Percentiles rank a stretch among this genome's conserved stretches.
These are phyloP conservation scores for Aspergillus olivimuriae DNA, from an alignment of 495 filamentous ascomycete species.

Conservation along the genomic window DNA sequence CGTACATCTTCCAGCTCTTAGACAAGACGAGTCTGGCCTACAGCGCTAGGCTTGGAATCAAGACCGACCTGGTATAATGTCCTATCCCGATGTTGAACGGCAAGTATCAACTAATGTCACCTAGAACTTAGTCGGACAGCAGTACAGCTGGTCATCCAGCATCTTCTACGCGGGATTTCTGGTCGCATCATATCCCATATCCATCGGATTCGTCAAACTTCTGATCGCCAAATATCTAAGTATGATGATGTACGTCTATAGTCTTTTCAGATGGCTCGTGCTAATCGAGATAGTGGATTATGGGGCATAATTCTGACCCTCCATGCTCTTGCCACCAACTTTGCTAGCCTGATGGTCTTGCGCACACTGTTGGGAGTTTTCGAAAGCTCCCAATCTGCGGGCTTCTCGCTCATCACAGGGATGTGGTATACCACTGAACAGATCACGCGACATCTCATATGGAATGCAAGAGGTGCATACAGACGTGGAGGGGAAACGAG, in stretches of 20 bases:
- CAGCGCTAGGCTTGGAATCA: conserved; percentile 44
- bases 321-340: conserved; percentile 39
- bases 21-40: conserved; percentile 41
- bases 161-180: conserved; percentile 22
- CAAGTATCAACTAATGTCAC: neutral
- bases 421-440: conserved; percentile 45
- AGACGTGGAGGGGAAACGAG: conserved; percentile 11
- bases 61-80: conserved; percentile 27
- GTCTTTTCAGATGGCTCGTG: neutral
- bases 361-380: conserved; percentile 42
- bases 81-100: neutral
- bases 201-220: conserved; percentile 13
- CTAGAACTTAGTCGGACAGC: conserved; percentile 32
- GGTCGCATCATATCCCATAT: conserved; percentile 29
- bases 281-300: conserved; percentile 10
- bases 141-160: conserved; percentile 42
- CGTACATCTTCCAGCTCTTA: conserved; percentile 12
- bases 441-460: conserved; percentile 42
- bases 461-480: conserved; percentile 26
- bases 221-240: conserved; percentile 12
- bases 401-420: conserved; percentile 19
- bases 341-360: conserved; percentile 38
- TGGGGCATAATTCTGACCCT: conserved; percentile 42
- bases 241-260: conserved; percentile 7
- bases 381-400: conserved; percentile 33